Base-by-base conservation (phyloP, 768 basidiomycete species). In the Boletellus ananiceps region DNA sequence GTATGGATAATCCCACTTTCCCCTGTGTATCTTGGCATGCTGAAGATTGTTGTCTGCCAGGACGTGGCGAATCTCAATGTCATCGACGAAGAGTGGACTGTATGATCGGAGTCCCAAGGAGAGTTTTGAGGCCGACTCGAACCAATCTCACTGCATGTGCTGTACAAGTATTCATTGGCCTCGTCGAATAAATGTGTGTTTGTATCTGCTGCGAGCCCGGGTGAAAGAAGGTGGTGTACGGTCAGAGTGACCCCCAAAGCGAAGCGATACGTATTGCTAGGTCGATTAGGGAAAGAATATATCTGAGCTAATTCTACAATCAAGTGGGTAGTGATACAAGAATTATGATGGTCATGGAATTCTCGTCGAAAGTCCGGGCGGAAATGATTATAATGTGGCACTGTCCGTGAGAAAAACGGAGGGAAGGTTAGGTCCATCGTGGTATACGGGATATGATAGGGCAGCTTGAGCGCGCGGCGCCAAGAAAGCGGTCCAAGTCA, bases 361-460 rank as follows among this genome's bases (percentile, higher is more conserved):
- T 18, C 40, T 31, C 16, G 33, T 51, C 43, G 8, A 32, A 15
- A 29, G 35, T 16, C 23, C 5, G 23, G 23, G 6, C 6, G 23
- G 23, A 25, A 2, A 25, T 29, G 29, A 29, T 29, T 29, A 44
- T 36, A 44, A 35, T 37, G 16, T 45, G 46, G 8, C 27, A 51
- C 3, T 21, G 51, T 65, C 49, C 48, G 13, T 55, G 25, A 34
- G 32, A 44, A 43, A 44, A 42, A 33, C 31, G 25, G 13, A 23
- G n/a, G 32, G 37, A 44, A 29, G 16, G n/a, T n/a, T 49, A 38
- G 34, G 47, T 58, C 49, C 38, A 19, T 44, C 38, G 11, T 32
- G 15, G 23, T 14, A 53, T 9, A n/a, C 21, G 31, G 25, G 41
- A 37, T 23, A 31, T 12, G 23, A n/a, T 18, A 16, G 7, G 37